A percentile compares a stretch with the other conserved stretches of the same genome.
Conservation (phyloP, 352 stramenopile species). For the Pythium grandisporangium region DNA sequence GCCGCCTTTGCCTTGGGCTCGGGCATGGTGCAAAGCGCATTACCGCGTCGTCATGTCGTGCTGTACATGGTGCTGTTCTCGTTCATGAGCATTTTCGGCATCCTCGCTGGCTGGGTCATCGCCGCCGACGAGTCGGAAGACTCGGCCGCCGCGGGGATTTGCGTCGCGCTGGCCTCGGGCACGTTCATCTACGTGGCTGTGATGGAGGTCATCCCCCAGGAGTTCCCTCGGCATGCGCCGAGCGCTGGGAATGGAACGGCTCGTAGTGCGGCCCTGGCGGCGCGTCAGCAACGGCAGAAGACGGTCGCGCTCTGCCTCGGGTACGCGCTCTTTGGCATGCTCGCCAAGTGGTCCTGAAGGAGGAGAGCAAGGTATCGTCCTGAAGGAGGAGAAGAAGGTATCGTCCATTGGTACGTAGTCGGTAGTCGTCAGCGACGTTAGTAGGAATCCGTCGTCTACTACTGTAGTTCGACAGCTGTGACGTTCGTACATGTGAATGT, state of each 20-base stretch:
- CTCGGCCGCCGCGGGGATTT: slow-evolving; percentile 31
- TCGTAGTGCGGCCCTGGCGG: slow-evolving; percentile 10
- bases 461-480: too few relatives aligned
- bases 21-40: slow-evolving; percentile 51
- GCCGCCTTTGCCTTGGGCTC: slow-evolving; percentile 64
- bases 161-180: slow-evolving; percentile 61
- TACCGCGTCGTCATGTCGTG: slow-evolving; percentile 30
- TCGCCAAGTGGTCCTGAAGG: slow-evolving; percentile 69
- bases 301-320: slow-evolving; percentile 41
- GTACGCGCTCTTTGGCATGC: slow-evolving; percentile 64
- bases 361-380: neutral
- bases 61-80: slow-evolving; percentile 42
- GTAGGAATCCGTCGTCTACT: too few relatives aligned
- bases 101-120: slow-evolving; percentile 34
- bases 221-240: slow-evolving; percentile 45
- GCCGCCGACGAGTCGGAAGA: slow-evolving; percentile 26
- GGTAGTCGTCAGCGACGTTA: too few relatives aligned
- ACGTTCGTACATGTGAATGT: too few relatives aligned
- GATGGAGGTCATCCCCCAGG: slow-evolving; percentile 80
- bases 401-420: too few relatives aligned
- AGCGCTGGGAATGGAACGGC: too few relatives aligned
- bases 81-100: slow-evolving; percentile 47
- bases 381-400: too few relatives aligned
- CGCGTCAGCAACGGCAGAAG: slow-evolving; percentile 23
- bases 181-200: slow-evolving; percentile 84